These are phyloP conservation scores for Tylopilus orsonianus DNA, from an alignment of 1,284 basidiomycete species.

Conservation along the genomic window DNA sequence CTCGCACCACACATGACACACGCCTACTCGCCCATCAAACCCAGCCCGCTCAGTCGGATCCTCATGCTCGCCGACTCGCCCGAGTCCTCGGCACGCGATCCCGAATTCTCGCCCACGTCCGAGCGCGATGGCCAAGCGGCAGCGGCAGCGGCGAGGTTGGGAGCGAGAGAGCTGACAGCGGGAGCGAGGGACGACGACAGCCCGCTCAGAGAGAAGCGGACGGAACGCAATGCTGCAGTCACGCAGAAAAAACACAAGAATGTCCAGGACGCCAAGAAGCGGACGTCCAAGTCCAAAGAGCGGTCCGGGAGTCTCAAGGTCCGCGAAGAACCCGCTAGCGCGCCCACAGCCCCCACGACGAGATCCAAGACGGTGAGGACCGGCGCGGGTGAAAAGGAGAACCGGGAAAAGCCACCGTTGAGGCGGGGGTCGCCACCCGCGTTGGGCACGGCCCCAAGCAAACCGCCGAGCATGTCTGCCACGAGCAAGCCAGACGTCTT, in stretches of 20 bases:
- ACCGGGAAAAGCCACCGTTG: constrained; percentile 25
- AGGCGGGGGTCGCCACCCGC: constrained; percentile 21
- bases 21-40: constrained; percentile 74
- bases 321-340: constrained; percentile 23
- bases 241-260: constrained; percentile 18
- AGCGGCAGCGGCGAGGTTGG: background rate
- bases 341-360: constrained; percentile 6
- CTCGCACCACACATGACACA: constrained; percentile 66
- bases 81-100: constrained; percentile 35
- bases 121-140: constrained; percentile 2
- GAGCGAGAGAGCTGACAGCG: background rate
- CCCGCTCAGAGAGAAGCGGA: constrained; percentile 46
- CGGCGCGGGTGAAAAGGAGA: constrained; percentile 36
- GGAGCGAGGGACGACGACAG: constrained; percentile 27
- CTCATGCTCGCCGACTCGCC: constrained; percentile 68
- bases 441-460: constrained; percentile 12
- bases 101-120: background rate
- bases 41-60: constrained; percentile 74
- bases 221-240: constrained; percentile 27
- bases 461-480: constrained; percentile 17
- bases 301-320: constrained; percentile 45
- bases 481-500: constrained; percentile 16
- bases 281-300: constrained; percentile 36
- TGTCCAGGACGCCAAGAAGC: constrained; percentile 27
- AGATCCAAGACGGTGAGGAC: constrained; percentile 28